A percentile compares a stretch with the other conserved stretches of the same genome.
These are phyloP conservation scores for Annulohypoxylon moriforme DNA, from an alignment of 495 filamentous ascomycete genomes.

Conservation along the genomic window DNA sequence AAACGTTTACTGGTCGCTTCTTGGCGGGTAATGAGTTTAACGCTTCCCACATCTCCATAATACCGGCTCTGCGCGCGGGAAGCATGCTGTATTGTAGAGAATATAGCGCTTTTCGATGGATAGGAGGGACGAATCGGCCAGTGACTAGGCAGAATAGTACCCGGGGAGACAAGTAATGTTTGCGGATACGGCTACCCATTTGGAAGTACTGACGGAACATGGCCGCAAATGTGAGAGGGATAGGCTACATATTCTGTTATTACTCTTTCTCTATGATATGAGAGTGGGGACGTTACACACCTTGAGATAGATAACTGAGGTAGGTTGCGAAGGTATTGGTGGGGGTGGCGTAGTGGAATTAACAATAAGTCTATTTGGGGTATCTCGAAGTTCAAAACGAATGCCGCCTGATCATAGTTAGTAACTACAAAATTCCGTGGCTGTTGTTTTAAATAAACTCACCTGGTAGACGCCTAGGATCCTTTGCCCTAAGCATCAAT, in stretches of 20 bases:
- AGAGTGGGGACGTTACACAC: conserved; percentile 56
- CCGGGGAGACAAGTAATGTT: conserved; percentile 90
- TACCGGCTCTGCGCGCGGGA: conserved; percentile 79
- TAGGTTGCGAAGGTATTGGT: conserved; percentile 54
- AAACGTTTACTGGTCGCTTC: conserved; percentile 43
- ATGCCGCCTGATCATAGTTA: conserved; percentile 73
- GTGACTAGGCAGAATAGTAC: conserved; percentile 90
- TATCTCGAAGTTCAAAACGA: conserved; percentile 88
- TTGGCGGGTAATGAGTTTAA: conserved; percentile 63
- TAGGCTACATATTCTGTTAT: conserved; percentile 68
- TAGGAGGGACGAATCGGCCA: conserved; percentile 88
- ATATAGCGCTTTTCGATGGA: conserved; percentile 94
- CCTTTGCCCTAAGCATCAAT: conserved; percentile 95
- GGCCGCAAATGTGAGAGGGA: conserved; percentile 86
- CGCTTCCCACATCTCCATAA: conserved; percentile 86
- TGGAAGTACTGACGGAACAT: conserved; percentile 99
- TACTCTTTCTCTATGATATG: neutral
- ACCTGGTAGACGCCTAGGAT: conserved; percentile 89
- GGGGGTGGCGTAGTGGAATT: conserved; percentile 42
- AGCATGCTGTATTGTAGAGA: conserved; percentile 99
- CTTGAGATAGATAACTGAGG: conserved; percentile 84
- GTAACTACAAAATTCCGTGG: conserved; percentile 13
- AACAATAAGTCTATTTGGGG: conserved; percentile 61
- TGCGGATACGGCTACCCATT: conserved; percentile 88
- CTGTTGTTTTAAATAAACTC: conserved; percentile 34